Evolutionary conservation across 345 rosid genomes (phyloP).

Genomic region (Dipteronia dyeriana): DNA sequence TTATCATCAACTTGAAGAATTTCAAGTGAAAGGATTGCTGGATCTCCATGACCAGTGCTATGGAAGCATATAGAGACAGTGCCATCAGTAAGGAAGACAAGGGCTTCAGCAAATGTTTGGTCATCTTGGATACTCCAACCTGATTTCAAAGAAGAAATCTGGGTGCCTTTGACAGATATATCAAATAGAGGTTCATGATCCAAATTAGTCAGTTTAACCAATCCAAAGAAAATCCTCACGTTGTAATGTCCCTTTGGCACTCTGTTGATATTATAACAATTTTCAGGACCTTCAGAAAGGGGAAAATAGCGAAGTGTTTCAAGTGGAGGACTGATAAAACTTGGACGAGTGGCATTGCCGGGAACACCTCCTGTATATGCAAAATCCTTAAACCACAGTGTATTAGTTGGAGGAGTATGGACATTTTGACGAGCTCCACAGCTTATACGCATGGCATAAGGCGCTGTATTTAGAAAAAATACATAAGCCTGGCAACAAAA

Average conservation of each 20-base stretch:
- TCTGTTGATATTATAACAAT: conserved; percentile 71
- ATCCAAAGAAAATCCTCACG: conserved; percentile 80
- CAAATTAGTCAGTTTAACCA: conserved; percentile 39
- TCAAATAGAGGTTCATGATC: conserved; percentile 88
- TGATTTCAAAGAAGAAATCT: conserved; percentile 66
- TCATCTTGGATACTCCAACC: conserved; percentile 89
- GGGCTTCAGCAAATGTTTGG: conserved; percentile 81
- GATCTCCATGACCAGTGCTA: conserved; percentile 98
- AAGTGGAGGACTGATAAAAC: conserved; percentile 67
- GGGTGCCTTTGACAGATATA: conserved; percentile 87
- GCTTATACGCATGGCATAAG: conserved; percentile 88
- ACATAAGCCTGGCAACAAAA: background rate
- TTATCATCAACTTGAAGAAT: conserved; percentile 82
- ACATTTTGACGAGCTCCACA: conserved; percentile 78
- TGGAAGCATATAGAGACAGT: conserved; percentile 85
- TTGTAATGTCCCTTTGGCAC: conserved; percentile 85
- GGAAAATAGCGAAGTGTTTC: conserved; percentile 87
- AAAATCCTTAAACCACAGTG: conserved; percentile 87
- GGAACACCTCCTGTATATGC: conserved; percentile 95
- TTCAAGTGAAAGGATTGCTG: conserved; percentile 79
- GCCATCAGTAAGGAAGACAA: conserved; percentile 64
- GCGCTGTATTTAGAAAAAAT: conserved; percentile 49
- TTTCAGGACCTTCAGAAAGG: conserved; percentile 82
- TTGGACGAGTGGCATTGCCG: conserved; percentile 52
- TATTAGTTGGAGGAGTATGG: conserved; percentile 67